These are phyloP conservation scores for Patellifolia procumbens DNA, from an alignment of 179 eudicot genomes.

Conservation along the genomic window DNA sequence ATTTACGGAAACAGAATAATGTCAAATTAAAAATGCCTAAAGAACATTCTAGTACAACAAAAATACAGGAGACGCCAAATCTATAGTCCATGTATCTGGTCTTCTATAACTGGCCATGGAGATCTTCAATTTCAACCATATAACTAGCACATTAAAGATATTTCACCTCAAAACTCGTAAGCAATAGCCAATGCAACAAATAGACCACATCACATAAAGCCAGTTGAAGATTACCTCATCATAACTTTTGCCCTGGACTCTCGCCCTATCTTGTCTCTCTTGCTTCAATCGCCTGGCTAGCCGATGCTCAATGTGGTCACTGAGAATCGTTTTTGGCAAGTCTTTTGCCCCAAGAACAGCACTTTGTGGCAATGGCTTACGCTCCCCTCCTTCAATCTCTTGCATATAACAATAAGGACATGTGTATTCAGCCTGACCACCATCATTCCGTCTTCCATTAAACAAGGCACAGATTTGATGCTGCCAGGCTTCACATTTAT, in stretches of 20 bases:
- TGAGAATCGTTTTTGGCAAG: conserved; percentile 85
- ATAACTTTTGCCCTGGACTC: conserved; percentile 67
- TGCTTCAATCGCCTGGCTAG: conserved; percentile 61
- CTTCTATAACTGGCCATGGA: background rate
- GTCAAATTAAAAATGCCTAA: too few species aligned
- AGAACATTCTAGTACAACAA: background rate
- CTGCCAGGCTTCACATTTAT: conserved; percentile 99
- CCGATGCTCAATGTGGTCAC: conserved; percentile 93
- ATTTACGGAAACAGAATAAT: background rate
- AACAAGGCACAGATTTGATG: conserved; percentile 98
- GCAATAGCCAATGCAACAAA: background rate
- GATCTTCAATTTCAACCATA: background rate
- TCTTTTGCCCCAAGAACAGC: conserved; percentile 99
- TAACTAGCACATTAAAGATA: background rate
- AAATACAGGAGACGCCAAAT: background rate
- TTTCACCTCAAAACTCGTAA: background rate
- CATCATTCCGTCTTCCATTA: conserved; percentile 94
- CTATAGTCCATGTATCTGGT: background rate
- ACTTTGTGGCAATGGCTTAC: conserved; percentile 87
- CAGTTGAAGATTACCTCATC: conserved; percentile 69
- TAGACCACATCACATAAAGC: conserved; percentile 3
- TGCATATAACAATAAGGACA: conserved; percentile 91
- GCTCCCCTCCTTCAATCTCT: conserved; percentile 87
- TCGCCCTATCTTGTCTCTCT: conserved; percentile 88
- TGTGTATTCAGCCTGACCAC: conserved; percentile 96